These are phyloP conservation scores for Vigna radiata DNA, from an alignment of 306 rosid genomes.

Conservation along the genomic window DNA sequence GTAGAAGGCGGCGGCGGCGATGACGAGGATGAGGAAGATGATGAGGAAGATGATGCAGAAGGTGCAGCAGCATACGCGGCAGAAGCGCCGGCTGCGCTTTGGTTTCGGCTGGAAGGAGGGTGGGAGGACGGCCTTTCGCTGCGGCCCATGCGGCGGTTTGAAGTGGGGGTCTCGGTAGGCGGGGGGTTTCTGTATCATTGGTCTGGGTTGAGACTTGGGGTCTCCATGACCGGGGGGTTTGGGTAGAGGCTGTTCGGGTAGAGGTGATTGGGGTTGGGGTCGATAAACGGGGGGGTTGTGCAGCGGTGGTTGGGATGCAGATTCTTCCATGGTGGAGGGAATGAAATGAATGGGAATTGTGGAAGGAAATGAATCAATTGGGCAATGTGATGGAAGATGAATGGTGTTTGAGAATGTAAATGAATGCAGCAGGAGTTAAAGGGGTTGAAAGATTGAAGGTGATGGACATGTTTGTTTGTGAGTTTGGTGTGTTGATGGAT, in stretches of 20 bases:
- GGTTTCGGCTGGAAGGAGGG: conserved; percentile 49
- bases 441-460: not conserved
- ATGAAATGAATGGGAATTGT: not conserved
- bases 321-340: not conserved
- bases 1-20: conserved; percentile 62
- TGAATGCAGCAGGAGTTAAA: not conserved
- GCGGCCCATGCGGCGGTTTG: conserved; percentile 5
- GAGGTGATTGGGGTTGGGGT: not conserved
- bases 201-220: conserved; percentile 49
- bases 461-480: not conserved
- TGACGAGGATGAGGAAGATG: conserved; percentile 39
- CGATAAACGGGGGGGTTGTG: conserved; percentile 82
- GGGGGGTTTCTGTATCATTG: conserved; percentile 77
- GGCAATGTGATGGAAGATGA: not conserved
- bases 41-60: conserved; percentile 52
- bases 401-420: not conserved
- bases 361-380: not conserved
- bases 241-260: conserved; percentile 51
- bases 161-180: conserved; percentile 56
- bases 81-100: conserved; percentile 45
- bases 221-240: conserved; percentile 79
- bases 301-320: conserved; percentile 30
- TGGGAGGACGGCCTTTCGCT: conserved; percentile 54
- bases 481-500: too few relatives aligned
- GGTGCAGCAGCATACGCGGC: conserved; percentile 63